phyloP scores from a whole-genome alignment of 73 alveolate genomes.

The Diophrys sp. region DNA sequence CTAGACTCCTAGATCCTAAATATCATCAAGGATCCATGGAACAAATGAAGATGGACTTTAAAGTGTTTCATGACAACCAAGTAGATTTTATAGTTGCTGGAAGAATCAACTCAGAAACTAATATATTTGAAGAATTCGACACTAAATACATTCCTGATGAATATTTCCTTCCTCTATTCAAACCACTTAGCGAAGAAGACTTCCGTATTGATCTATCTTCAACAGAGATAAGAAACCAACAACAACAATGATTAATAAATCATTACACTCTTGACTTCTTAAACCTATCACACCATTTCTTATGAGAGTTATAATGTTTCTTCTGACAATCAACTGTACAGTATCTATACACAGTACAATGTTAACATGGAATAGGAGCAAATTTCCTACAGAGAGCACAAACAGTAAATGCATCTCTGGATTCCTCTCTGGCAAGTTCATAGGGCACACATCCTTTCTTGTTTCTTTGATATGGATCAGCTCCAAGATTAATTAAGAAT shows the following conservation, averaged over 20 bases:
- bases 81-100: constrained; percentile 25
- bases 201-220: constrained; percentile 47
- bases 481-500: constrained; percentile 54
- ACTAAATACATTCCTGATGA: background rate
- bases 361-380: constrained; percentile 39
- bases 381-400: constrained; percentile 38
- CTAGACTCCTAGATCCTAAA: constrained; percentile 33
- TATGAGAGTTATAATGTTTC: constrained; percentile 36
- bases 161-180: constrained; percentile 11
- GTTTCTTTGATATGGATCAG: constrained; percentile 54
- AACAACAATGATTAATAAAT: too few relatives aligned
- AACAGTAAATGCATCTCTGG: constrained; percentile 34
- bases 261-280: constrained; percentile 3
- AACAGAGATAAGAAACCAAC: constrained; percentile 33
- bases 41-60: background rate
- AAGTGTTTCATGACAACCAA: background rate
- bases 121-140: constrained; percentile 18
- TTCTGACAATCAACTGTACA: constrained; percentile 52
- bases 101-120: constrained; percentile 12
- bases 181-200: constrained; percentile 17
- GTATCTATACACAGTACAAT: constrained; percentile 48
- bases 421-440: constrained; percentile 49
- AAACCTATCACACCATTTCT: constrained; percentile 36
- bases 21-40: constrained; percentile 12
- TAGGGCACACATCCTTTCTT: constrained; percentile 55